Conservation (phyloP, 2,329 filamentous ascomycete species). For the Onygenales sp. region DNA sequence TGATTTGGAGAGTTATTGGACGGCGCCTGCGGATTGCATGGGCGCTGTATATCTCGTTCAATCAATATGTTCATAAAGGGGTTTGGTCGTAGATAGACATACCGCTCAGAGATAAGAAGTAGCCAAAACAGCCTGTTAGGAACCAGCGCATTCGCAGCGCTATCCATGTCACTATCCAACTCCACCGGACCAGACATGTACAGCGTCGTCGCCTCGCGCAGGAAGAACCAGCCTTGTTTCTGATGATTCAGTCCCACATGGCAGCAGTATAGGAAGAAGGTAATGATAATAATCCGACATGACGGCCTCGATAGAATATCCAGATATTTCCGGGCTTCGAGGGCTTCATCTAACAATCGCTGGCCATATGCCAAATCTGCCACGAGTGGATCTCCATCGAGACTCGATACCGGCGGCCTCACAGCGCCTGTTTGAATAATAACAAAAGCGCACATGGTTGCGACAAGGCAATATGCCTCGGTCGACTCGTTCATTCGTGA, state of each 20-base stretch:
- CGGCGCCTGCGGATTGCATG: conserved; percentile 56
- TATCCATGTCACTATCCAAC: conserved; percentile 43
- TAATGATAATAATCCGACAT: conserved; percentile 45
- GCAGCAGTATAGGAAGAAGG: conserved; percentile 62
- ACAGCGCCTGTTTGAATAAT: conserved; percentile 16
- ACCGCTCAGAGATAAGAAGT: conserved; percentile 57
- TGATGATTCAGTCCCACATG: conserved; percentile 58
- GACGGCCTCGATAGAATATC: conserved; percentile 15
- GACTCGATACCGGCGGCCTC: neutral
- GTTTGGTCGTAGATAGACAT: conserved; percentile 13
- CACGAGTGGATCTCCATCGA: neutral
- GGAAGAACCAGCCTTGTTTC: conserved; percentile 63
- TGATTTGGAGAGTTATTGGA: conserved; percentile 52
- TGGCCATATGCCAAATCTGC: conserved; percentile 8
- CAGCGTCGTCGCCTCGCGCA: conserved; percentile 63
- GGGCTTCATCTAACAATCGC: conserved; percentile 19
- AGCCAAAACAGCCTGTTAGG: conserved; percentile 56
- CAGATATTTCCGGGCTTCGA: conserved; percentile 15
- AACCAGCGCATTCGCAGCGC: neutral
- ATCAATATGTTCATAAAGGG: neutral
- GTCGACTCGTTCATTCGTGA: conserved; percentile 13
- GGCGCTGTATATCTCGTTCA: conserved; percentile 34
- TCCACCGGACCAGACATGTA: conserved; percentile 43
- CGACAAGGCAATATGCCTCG: conserved; percentile 22
- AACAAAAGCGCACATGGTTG: conserved; percentile 30